A percentile compares a stretch with the other conserved stretches of the same genome.
phyloP scores from a whole-genome alignment of 768 basidiomycete species.

The Gymnopilus junonius region DNA sequence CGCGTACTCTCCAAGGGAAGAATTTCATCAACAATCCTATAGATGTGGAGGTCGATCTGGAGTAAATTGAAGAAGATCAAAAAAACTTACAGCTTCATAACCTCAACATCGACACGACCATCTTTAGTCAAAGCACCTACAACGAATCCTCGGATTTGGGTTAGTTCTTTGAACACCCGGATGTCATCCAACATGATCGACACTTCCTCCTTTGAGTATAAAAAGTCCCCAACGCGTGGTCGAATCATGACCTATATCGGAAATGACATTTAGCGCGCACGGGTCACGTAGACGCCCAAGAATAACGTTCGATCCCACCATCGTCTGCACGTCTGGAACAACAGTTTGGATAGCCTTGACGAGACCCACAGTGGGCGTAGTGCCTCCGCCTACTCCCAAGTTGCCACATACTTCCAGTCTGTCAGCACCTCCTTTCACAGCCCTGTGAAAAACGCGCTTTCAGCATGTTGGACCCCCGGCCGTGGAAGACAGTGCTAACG shows the following conservation, averaged over 20 bases:
- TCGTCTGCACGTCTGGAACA: conserved; percentile 55
- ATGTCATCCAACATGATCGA: conserved; percentile 80
- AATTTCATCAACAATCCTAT: conserved; percentile 61
- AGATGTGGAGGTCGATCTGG: not conserved
- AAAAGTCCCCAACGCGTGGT: conserved; percentile 79
- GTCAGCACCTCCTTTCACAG: conserved; percentile 71
- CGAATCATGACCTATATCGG: conserved; percentile 72
- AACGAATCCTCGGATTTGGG: conserved; percentile 64
- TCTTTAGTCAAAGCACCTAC: conserved; percentile 62
- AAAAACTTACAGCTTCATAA: conserved; percentile 56
- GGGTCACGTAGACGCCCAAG: not conserved
- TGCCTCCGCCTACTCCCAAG: conserved; percentile 76
- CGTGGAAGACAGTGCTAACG: conserved; percentile 15
- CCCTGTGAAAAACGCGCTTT: conserved; percentile 44
- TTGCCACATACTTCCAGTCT: conserved; percentile 80
- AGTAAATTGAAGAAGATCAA: not conserved
- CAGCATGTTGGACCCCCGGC: not conserved
- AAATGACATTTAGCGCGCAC: conserved; percentile 1
- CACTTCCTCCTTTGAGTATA: conserved; percentile 69
- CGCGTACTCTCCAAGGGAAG: conserved; percentile 63
- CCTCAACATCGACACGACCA: conserved; percentile 61
- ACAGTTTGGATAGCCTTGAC: conserved; percentile 57
- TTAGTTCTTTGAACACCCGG: conserved; percentile 55
- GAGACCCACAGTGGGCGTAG: conserved; percentile 81
- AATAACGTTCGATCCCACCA: conserved; percentile 49